A percentile compares a stretch with the other conserved stretches of the same genome.
Evolutionary conservation across 805 yeast genomes (phyloP).

Genomic region (Metschnikowia orientalis): DNA sequence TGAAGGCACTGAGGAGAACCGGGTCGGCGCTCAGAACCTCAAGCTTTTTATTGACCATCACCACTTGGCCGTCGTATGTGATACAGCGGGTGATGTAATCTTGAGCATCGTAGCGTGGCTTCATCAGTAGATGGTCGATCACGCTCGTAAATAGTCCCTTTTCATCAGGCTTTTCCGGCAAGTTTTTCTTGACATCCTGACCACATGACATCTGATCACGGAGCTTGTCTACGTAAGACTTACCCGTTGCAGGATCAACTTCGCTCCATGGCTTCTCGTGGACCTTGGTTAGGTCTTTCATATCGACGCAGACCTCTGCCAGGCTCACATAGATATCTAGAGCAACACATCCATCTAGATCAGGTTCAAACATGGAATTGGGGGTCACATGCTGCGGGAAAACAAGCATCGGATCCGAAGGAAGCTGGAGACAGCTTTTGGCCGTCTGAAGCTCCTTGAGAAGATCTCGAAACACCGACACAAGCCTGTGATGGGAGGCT

Average conservation of each 20-base stretch:
- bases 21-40: conserved; percentile 69
- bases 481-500: conserved; percentile 20
- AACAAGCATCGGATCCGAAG: conserved; percentile 50
- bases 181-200: conserved; percentile 6
- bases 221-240: conserved; percentile 55
- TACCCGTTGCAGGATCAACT: conserved; percentile 40
- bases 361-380: conserved; percentile 40
- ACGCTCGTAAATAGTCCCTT: conserved; percentile 19
- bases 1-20: conserved; percentile 53
- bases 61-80: conserved; percentile 57
- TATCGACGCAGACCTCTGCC: conserved; percentile 59
- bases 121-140: conserved; percentile 25
- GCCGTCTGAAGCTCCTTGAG: conserved; percentile 22
- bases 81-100: conserved; percentile 58
- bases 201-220: conserved; percentile 47
- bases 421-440: conserved; percentile 34
- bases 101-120: conserved; percentile 33
- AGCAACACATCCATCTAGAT: conserved; percentile 43
- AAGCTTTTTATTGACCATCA: conserved; percentile 54
- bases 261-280: conserved; percentile 61
- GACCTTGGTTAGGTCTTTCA: conserved; percentile 47
- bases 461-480: conserved; percentile 24
- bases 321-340: conserved; percentile 57
- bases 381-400: conserved; percentile 53
- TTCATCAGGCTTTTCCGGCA: conserved; percentile 6